Conservation (phyloP, 805 yeast genomes). For the Candida silvicultrix region DNA sequence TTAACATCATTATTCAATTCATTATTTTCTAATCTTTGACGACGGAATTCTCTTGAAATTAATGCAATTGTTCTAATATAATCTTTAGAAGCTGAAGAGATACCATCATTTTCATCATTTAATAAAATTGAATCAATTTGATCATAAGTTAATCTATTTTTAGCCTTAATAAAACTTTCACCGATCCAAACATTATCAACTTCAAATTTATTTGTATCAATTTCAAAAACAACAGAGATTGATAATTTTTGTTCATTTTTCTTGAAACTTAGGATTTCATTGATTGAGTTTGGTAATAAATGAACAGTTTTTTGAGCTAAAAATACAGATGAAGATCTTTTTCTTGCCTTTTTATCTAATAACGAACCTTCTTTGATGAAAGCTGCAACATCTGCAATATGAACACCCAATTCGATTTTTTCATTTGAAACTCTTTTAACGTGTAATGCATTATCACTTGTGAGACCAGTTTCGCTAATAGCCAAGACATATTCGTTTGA, state of each 20-base stretch:
- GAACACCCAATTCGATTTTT: slow-evolving; percentile 78
- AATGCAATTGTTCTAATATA: slow-evolving; percentile 58
- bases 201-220: slow-evolving; percentile 66
- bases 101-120: slow-evolving; percentile 12
- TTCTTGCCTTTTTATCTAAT: slow-evolving; percentile 83
- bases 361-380: slow-evolving; percentile 67
- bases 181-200: slow-evolving; percentile 74
- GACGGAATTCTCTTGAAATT: slow-evolving; percentile 63
- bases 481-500: slow-evolving; percentile 58
- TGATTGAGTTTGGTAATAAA: slow-evolving; percentile 62
- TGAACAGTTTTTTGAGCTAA: slow-evolving; percentile 69
- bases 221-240: slow-evolving; percentile 71
- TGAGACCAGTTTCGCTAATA: slow-evolving; percentile 47
- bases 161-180: slow-evolving; percentile 64
- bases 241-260: slow-evolving; percentile 59
- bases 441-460: slow-evolving; percentile 77
- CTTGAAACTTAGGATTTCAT: slow-evolving; percentile 53
- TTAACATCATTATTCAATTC: slow-evolving; percentile 38
- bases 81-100: slow-evolving; percentile 54
- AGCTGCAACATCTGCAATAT: slow-evolving; percentile 73
- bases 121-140: slow-evolving; percentile 47
- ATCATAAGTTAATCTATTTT: slow-evolving; percentile 45
- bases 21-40: slow-evolving; percentile 53
- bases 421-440: slow-evolving; percentile 56
- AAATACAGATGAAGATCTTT: slow-evolving; percentile 83